Percentiles rank a stretch among this genome's conserved stretches.
These are phyloP conservation scores for Talaromyces wortmannii DNA, from an alignment of 495 filamentous ascomycete genomes.

Conservation along the genomic window DNA sequence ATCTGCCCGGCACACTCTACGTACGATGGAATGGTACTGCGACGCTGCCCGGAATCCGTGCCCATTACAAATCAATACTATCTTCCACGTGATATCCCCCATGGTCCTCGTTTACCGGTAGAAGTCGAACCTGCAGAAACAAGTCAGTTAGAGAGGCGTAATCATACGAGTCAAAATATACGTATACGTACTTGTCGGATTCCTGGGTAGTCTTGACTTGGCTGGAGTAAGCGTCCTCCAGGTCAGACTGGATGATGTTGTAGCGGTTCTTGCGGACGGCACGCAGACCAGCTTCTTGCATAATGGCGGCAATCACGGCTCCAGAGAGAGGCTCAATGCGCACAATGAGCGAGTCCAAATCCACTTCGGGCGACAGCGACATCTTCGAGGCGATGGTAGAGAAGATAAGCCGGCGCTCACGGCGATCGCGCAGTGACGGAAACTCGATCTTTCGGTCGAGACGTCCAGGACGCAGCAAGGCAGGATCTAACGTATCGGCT, in stretches of 20 bases:
- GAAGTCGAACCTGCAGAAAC: slow-evolving; percentile 43
- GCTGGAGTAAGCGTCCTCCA: slow-evolving; percentile 91
- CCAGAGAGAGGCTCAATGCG: slow-evolving; percentile 93
- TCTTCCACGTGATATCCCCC: background rate
- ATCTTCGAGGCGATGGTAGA: slow-evolving; percentile 92
- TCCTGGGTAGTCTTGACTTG: slow-evolving; percentile 90
- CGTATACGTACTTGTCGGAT: slow-evolving; percentile 41
- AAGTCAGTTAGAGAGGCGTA: slow-evolving; percentile 11
- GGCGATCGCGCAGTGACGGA: slow-evolving; percentile 79
- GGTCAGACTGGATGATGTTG: slow-evolving; percentile 93
- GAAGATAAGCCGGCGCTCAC: slow-evolving; percentile 94
- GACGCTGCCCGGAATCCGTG: too few species aligned
- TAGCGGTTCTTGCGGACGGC: slow-evolving; percentile 98
- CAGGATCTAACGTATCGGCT: slow-evolving; percentile 93
- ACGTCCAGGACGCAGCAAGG: slow-evolving; percentile 86
- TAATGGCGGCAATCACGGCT: slow-evolving; percentile 95
- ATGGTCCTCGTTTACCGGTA: slow-evolving; percentile 35
- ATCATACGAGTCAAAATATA: background rate
- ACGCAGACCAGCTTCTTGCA: slow-evolving; percentile 95
- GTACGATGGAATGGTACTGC: too few species aligned
- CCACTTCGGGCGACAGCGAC: slow-evolving; percentile 92
- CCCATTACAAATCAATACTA: background rate
- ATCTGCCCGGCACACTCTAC: background rate
- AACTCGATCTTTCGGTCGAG: slow-evolving; percentile 99
- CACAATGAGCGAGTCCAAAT: slow-evolving; percentile 90